These are phyloP conservation scores for Barnettozyma sucrosica DNA, from an alignment of 805 yeast genomes.

Conservation along the genomic window DNA sequence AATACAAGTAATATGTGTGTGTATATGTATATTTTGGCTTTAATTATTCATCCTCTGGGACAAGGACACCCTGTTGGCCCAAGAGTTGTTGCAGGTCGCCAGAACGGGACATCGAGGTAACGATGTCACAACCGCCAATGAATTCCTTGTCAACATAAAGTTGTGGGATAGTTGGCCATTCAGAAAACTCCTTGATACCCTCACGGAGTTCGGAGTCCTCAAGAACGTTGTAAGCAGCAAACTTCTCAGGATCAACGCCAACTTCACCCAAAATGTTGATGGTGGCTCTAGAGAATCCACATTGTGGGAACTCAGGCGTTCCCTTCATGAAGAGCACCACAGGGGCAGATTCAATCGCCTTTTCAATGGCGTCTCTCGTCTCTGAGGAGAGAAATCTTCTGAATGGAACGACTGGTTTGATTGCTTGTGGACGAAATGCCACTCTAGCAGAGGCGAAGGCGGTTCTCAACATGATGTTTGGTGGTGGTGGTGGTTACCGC, in stretches of 20 bases:
- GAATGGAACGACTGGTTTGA: slow-evolving; percentile 10
- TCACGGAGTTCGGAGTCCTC: slow-evolving; percentile 92
- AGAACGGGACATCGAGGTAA: slow-evolving; percentile 80
- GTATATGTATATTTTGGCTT: not conserved
- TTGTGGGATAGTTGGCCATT: slow-evolving; percentile 99
- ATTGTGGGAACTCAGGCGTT: slow-evolving; percentile 94
- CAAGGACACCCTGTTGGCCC: slow-evolving; percentile 71
- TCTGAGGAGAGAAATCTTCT: slow-evolving; percentile 63
- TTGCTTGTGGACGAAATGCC: slow-evolving; percentile 13
- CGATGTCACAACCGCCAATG: slow-evolving; percentile 95
- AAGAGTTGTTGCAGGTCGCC: slow-evolving; percentile 89
- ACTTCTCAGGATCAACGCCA: slow-evolving; percentile 93
- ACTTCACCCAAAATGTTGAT: slow-evolving; percentile 91
- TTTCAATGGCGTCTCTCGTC: slow-evolving; percentile 75
- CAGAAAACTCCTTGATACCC: slow-evolving; percentile 91
- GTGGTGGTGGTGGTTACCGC: no score
- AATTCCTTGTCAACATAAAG: slow-evolving; percentile 86
- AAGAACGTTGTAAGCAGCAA: slow-evolving; percentile 94
- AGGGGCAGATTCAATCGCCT: slow-evolving; percentile 83
- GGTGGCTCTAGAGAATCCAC: slow-evolving; percentile 96
- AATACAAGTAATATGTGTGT: slow-evolving; percentile 18
- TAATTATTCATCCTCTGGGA: slow-evolving; percentile 57
- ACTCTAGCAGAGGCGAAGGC: slow-evolving; percentile 1
- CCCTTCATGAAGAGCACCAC: slow-evolving; percentile 98
- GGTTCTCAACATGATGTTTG: slow-evolving; percentile 7